Conservation (phyloP, 768 basidiomycete species). For the Macrolepiota albuminosa region DNA sequence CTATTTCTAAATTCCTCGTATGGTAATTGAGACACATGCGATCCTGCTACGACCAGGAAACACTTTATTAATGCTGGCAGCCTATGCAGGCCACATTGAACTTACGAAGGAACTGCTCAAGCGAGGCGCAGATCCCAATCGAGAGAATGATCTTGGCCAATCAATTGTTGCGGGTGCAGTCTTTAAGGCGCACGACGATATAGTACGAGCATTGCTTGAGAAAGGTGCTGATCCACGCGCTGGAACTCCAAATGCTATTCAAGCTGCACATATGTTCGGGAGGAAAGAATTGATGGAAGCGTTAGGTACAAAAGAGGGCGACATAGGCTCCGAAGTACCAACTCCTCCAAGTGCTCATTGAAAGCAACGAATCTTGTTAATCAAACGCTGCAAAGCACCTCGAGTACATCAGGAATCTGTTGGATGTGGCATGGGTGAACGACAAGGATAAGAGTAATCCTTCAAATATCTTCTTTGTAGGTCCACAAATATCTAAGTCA, state of each 20-base stretch:
- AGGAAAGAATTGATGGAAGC: constrained; percentile 49
- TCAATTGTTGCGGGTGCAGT: constrained; percentile 74
- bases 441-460: background rate
- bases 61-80: constrained; percentile 73
- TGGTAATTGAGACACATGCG: background rate
- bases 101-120: constrained; percentile 50
- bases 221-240: constrained; percentile 58
- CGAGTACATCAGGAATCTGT: background rate
- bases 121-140: constrained; percentile 60
- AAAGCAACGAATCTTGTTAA: background rate
- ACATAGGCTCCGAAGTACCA: constrained; percentile 36
- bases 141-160: constrained; percentile 67
- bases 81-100: constrained; percentile 62
- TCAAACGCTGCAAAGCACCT: background rate
- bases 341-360: constrained; percentile 21
- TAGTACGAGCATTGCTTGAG: constrained; percentile 52
- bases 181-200: constrained; percentile 65
- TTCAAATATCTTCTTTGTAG: background rate
- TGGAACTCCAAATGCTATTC: constrained; percentile 65
- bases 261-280: constrained; percentile 66
- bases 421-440: background rate
- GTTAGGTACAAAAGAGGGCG: constrained; percentile 56
- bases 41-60: constrained; percentile 44
- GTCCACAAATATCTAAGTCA: background rate
- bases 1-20: background rate